Evolutionary conservation across 1,284 basidiomycete species (phyloP), one percentile per base, ranked within the genome.

Genomic region (Vanrija pseudolonga): DNA sequence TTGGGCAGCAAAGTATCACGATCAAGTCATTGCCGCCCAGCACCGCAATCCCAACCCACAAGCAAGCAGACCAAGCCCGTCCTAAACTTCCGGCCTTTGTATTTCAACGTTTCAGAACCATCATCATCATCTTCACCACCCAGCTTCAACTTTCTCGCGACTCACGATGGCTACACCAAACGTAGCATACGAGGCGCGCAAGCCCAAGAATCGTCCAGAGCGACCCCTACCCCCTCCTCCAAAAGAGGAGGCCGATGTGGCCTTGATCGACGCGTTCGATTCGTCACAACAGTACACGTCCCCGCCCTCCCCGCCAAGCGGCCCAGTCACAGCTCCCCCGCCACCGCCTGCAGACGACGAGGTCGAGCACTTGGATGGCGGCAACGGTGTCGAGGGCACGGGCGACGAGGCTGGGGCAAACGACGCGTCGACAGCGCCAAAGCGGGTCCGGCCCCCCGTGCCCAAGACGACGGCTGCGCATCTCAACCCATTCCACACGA

Each of bases 401-500:
- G 15, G 38, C 18, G 45, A 20, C 18, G 45, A 20, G 28, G 15
- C 17, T 11, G 42, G 41, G 4, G n/a, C 18, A 7, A 44, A 23
- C 41, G 23, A 36, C 19, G 18, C 17, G 17, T 36, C 41, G 28
- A 19, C 18, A 22, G 48, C 24, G 17, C 22, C 48, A 12, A 32
- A 43, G 6, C 50, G 56, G n/a, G 45, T 37, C 3, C 50, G 53
- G 7, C 59, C 59, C 9, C 59, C 56, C 2, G 53, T 51, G 14
- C 51, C 59, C n/a, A 23, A 38, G 23, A 54, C 58, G 17, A 38
- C 18, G 3, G 60, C 65, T 0, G 54, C 63, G 2, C 69, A 72
- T 55, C 55, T 73, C 19, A 68, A 69, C 49, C 72, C 71, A 0
- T 68, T 61, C 55, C 63, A 67, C 43, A 64, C 65, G 3, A 60